Evolutionary conservation across 1,284 basidiomycete species (phyloP), one percentile per base, ranked within the genome.

Genomic region (Rhodofomes roseus): DNA sequence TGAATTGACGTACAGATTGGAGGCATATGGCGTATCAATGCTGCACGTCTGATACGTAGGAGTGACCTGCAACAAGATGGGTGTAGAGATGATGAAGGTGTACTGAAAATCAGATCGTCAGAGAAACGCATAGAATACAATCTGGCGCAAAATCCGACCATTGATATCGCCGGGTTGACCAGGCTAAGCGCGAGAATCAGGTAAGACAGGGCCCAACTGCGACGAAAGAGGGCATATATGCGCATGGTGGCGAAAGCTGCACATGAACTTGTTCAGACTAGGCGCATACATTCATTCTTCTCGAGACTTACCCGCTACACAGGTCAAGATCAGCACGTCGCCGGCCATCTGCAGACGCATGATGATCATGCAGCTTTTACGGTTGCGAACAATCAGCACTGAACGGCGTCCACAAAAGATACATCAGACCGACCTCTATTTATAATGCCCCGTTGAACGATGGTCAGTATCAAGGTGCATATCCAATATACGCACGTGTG

Each of bases 181-280:
- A 58, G n/a, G 29, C 56, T 50, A 1, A 46, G 29, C 9, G 23
- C 29, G 18, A 52, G 39, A 18, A 36, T 58, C 5, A 53, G 16
- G 20, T 18, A 36, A 12, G 12, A 39, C 12, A 51, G 16, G 5
- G 27, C 7, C 25, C 40, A 16, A 34, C 12, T 53, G 22, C 11
- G 36, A 34, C 44, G 29, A 20, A 20, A 43, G 37, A 58, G 36
- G 4, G 56, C 56, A 44, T 58, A 54, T n/a, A 58, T 40, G 18
- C 56, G 56, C 39, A 53, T 31, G 23, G 56, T 23, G 7, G 56
- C 23, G 27, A 58, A 58, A 7, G 44, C 56, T 58, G 36, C 8
- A 34, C 9, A 1, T 8, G 5, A 25, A 6, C 9, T 3, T 25
- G 4, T 22, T 29, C 34, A 25, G 34, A 25, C 22, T 0, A n/a